Evolutionary conservation across 352 stramenopile species (phyloP).

Genomic region (Phytophthora sojae): DNA sequence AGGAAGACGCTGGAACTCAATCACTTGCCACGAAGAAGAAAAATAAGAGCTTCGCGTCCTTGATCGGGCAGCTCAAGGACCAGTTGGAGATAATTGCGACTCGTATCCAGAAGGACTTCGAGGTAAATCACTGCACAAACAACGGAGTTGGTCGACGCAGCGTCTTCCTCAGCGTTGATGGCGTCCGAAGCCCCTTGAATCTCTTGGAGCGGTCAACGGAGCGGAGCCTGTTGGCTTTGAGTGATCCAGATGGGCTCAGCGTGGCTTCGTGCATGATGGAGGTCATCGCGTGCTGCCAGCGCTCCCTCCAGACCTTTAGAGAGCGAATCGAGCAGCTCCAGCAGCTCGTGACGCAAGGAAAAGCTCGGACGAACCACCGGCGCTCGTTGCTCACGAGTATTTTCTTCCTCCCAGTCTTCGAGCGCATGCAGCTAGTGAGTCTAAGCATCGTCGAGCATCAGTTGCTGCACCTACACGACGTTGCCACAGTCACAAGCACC

Average conservation of each 20-base stretch:
- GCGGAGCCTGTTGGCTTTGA: conserved; percentile 49
- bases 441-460: conserved; percentile 62
- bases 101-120: conserved; percentile 33
- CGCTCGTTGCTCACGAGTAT: conserved; percentile 62
- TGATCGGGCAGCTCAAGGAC: conserved; percentile 23
- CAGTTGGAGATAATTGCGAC: conserved; percentile 16
- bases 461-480: conserved; percentile 46
- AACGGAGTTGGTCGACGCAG: conserved; percentile 2
- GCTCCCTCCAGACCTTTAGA: conserved; percentile 47
- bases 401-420: conserved; percentile 59
- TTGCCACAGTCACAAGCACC: neutral
- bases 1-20: neutral
- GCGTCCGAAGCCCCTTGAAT: neutral
- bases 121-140: conserved; percentile 21
- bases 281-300: conserved; percentile 48
- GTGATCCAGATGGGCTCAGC: conserved; percentile 65
- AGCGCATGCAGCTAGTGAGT: conserved; percentile 49
- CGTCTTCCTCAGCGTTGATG: conserved; percentile 18
- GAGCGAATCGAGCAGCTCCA: conserved; percentile 43
- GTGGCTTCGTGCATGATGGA: conserved; percentile 73
- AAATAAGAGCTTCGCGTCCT: conserved; percentile 35
- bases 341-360: conserved; percentile 42
- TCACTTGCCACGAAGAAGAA: conserved; percentile 15
- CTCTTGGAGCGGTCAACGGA: conserved; percentile 21
- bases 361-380: conserved; percentile 67